Evolutionary conservation across 1,284 basidiomycete genomes (phyloP).

Genomic region (Ganoderma lingzhi): DNA sequence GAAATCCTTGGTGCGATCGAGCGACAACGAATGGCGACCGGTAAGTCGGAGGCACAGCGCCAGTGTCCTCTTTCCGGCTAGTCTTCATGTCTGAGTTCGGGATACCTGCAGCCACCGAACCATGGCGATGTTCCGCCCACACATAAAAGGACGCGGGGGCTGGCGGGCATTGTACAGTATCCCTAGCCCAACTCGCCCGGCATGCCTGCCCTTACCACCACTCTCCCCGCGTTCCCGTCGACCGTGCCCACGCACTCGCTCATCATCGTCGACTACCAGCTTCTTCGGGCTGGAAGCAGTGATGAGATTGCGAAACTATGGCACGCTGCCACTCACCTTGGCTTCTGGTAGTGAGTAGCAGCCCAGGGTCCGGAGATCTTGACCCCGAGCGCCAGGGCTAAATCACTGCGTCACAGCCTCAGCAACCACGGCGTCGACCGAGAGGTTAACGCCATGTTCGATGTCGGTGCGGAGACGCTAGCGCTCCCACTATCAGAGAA

Average conservation of each 20-base stretch:
- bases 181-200: slow-evolving; percentile 11
- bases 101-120: slow-evolving; percentile 20
- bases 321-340: slow-evolving; percentile 46
- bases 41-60: slow-evolving; percentile 24
- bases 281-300: slow-evolving; percentile 41
- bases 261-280: slow-evolving; percentile 47
- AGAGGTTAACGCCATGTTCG: slow-evolving; percentile 66
- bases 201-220: slow-evolving; percentile 42
- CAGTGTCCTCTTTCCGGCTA: slow-evolving; percentile 31
- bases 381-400: slow-evolving; percentile 9
- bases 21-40: slow-evolving; percentile 26
- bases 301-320: slow-evolving; percentile 45
- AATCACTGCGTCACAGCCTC: slow-evolving; percentile 47
- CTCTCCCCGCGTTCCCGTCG: slow-evolving; percentile 45
- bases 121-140: slow-evolving; percentile 22
- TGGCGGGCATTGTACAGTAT: neutral
- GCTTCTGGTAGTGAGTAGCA: slow-evolving; percentile 52
- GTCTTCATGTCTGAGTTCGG: slow-evolving; percentile 26
- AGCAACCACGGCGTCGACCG: slow-evolving; percentile 68
- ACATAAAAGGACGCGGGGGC: slow-evolving; percentile 32
- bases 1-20: slow-evolving; percentile 18
- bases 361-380: neutral
- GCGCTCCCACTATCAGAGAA: slow-evolving; percentile 67
- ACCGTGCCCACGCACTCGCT: slow-evolving; percentile 48
- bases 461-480: slow-evolving; percentile 65